Conservation (phyloP, 1,139 yeast species). For the Groenewaldozyma sp. region DNA sequence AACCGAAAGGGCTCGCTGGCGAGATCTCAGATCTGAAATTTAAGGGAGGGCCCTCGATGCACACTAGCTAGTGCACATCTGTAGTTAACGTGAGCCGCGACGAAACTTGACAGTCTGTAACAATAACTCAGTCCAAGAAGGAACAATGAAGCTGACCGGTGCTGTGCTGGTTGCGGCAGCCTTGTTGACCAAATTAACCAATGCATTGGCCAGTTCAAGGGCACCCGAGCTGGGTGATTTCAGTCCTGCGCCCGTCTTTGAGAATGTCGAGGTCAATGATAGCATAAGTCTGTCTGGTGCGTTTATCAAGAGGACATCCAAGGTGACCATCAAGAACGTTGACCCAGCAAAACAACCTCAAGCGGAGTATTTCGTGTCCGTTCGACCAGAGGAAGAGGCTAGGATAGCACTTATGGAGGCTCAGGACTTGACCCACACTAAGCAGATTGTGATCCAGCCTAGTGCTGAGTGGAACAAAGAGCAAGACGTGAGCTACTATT, state of each 20-base stretch:
- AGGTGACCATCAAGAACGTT: constrained; percentile 50
- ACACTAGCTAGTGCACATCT: too few relatives aligned
- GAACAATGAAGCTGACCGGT: too few relatives aligned
- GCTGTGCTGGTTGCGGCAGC: too few relatives aligned
- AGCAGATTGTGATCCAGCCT: constrained; percentile 11
- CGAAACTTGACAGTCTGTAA: too few relatives aligned
- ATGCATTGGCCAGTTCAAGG: too few relatives aligned
- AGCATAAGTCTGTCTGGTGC: constrained; percentile 55
- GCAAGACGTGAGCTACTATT: constrained; percentile 34
- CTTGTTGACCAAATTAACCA: too few relatives aligned
- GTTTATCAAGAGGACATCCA: constrained; percentile 55
- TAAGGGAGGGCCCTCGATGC: too few relatives aligned
- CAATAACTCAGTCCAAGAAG: too few relatives aligned
- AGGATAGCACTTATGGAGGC: constrained; percentile 40
- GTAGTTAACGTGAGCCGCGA: too few relatives aligned
- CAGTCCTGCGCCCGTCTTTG: constrained; percentile 17
- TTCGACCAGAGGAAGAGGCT: constrained; percentile 37
- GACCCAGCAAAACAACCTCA: constrained; percentile 40
- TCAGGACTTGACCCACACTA: constrained; percentile 16
- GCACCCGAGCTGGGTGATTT: constrained; percentile 2
- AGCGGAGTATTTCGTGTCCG: constrained; percentile 45
- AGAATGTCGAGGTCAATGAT: constrained; percentile 25
- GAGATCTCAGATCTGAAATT: too few relatives aligned
- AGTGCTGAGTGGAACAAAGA: constrained; percentile 5
- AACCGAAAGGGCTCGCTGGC: too few relatives aligned